Conservation (phyloP, 352 stramenopile genomes). For the Pythium rhizo-oryzae region DNA sequence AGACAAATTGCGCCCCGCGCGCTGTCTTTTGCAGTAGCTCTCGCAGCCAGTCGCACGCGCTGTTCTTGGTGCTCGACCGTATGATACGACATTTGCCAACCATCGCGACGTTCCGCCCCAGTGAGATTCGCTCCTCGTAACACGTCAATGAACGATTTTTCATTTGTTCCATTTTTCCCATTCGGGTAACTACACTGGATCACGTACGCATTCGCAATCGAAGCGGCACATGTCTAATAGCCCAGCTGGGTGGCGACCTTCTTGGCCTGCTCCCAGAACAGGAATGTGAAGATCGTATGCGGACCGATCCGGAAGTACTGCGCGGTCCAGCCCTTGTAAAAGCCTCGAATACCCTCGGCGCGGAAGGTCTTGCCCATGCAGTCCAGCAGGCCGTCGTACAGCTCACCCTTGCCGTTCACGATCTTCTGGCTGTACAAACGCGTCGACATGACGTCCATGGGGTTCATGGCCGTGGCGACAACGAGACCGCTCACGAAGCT, state of each 20-base stretch:
- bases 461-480: constrained; percentile 88
- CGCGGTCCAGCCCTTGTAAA: constrained; percentile 88
- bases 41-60: not conserved
- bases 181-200: constrained; percentile 5
- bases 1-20: no score
- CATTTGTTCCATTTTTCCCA: not conserved
- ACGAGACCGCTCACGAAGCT: constrained; percentile 80
- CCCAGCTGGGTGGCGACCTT: constrained; percentile 61
- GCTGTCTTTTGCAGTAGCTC: not conserved
- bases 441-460: constrained; percentile 88
- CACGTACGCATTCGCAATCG: not conserved
- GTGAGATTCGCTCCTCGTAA: not conserved
- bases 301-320: constrained; percentile 88
- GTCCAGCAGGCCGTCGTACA: constrained; percentile 79
- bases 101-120: no score
- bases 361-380: constrained; percentile 83
- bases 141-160: not conserved
- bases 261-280: constrained; percentile 89
- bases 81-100: not conserved
- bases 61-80: not conserved
- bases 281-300: constrained; percentile 87
- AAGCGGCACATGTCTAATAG: constrained; percentile 41
- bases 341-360: constrained; percentile 72
- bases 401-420: constrained; percentile 80
- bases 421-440: constrained; percentile 89